Evolutionary conservation across 768 basidiomycete species (phyloP).

Genomic region (Lactifluus rugatus): DNA sequence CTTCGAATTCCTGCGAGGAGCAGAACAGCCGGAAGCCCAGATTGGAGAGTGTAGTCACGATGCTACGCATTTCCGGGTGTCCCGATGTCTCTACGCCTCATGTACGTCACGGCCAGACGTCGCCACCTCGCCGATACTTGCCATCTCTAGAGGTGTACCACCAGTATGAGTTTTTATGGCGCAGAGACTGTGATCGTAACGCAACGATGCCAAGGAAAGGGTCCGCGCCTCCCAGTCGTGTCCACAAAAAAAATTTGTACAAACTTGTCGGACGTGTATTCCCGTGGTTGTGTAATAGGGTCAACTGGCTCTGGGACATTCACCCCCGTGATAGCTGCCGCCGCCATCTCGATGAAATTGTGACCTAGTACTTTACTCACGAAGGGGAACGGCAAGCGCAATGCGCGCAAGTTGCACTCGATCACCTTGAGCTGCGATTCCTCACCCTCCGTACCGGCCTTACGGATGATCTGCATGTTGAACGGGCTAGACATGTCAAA

Average conservation of each 20-base stretch:
- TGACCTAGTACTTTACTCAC: conserved; percentile 96
- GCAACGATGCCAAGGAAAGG: conserved; percentile 91
- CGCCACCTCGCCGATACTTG: conserved; percentile 95
- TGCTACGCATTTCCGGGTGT: conserved; percentile 78
- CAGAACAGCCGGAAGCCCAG: conserved; percentile 96
- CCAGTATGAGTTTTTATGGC: background rate
- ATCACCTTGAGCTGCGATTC: conserved; percentile 86
- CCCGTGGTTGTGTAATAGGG: conserved; percentile 78
- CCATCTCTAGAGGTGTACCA: conserved; percentile 69
- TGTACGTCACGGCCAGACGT: conserved; percentile 89
- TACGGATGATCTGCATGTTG: conserved; percentile 99
- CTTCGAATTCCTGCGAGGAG: conserved; percentile 69
- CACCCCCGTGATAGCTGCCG: conserved; percentile 75
- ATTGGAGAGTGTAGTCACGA: conserved; percentile 71
- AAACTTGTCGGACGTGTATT: conserved; percentile 94
- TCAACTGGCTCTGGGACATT: conserved; percentile 88
- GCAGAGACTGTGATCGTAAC: conserved; percentile 25
- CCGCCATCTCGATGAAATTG: conserved; percentile 94
- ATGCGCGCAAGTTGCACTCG: conserved; percentile 97
- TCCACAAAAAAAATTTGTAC: conserved; percentile 99
- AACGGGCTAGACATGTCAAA: conserved; percentile 97
- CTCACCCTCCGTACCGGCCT: conserved; percentile 44
- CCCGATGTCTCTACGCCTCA: conserved; percentile 87
- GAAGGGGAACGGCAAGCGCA: conserved; percentile 98
- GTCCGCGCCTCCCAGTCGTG: conserved; percentile 89